phyloP scores from a whole-genome alignment of 139 green algal genomes.

The Chlorokybus atmophyticus region DNA sequence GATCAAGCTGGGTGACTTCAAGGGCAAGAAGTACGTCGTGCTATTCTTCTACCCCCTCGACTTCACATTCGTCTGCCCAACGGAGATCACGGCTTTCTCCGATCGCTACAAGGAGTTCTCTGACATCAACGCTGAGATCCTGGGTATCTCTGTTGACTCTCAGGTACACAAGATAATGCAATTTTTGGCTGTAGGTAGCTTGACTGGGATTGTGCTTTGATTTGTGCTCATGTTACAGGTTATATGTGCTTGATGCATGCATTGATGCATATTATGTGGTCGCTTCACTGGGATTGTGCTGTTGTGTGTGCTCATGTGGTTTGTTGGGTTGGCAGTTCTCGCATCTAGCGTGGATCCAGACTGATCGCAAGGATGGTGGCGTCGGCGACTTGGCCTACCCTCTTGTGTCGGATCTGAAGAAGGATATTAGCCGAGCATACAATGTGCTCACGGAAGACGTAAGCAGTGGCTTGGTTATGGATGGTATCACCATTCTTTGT shows the following conservation, averaged over 20 bases:
- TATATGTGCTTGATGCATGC: too few species aligned
- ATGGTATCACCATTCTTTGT: too few species aligned
- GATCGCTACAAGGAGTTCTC: slow-evolving; percentile 80
- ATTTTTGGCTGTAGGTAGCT: too few species aligned
- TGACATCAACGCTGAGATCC: slow-evolving; percentile 57
- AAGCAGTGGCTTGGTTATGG: too few species aligned
- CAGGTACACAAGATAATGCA: slow-evolving; percentile 1
- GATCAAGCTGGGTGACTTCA: slow-evolving; percentile 68
- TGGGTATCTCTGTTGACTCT: slow-evolving; percentile 6
- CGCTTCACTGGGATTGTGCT: too few species aligned
- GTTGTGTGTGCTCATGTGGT: too few species aligned
- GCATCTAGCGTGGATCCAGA: slow-evolving; percentile 97
- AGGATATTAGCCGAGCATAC: slow-evolving; percentile 56
- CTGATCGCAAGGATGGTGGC: slow-evolving; percentile 53
- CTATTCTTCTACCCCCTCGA: slow-evolving; percentile 94
- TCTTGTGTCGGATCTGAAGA: slow-evolving; percentile 93
- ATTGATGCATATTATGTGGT: too few species aligned
- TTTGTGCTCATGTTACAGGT: too few species aligned
- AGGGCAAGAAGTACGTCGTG: slow-evolving; percentile 80
- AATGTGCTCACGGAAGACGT: slow-evolving; percentile 61
- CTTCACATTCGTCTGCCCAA: slow-evolving; percentile 81
- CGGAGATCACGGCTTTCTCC: slow-evolving; percentile 94
- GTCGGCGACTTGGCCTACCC: slow-evolving; percentile 92
- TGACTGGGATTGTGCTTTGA: too few species aligned
- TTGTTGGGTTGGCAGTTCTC: slow-evolving; percentile 92